Evolutionary conservation across 306 rosid genomes (phyloP), one percentile per base, ranked within the genome.

Genomic region (Castanopsis chinensis): DNA sequence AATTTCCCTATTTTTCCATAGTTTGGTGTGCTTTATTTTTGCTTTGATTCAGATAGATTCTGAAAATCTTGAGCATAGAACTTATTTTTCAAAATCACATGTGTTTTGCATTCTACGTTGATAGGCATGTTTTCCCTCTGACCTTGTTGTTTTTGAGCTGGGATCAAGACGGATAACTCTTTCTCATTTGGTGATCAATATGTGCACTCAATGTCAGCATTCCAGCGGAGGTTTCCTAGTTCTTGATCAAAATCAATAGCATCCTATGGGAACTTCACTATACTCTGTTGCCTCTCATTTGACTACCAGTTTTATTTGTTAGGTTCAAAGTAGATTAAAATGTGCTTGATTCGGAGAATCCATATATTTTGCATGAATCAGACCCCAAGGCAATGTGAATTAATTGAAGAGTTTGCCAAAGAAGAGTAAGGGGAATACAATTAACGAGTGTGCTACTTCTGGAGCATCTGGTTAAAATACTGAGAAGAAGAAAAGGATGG

Each of bases 121-220:
- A 61, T 13, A 5, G 9, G 57, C 10, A 7, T 25, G 19, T 25
- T 17, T 45, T 43, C 33, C 5, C 28, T 13, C 61, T 76, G 37
- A 63, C 21, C 12, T 35, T 4, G 56, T 25, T 57, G 61, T 52
- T 71, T 45, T 68, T 10, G 68, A 43, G 81, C 87, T 92, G 97
- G 97, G 54, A 94, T 94, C 71, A 94, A 88, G 87, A 74, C 91
- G 0, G 88, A 88, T 84, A 90, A 76, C 69, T 87, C 91, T 45
- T 87, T 81, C 78, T 17, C 94, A 17, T 92, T 90, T 1, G 98
- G 97, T 19, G 96, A 94, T 81, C 97, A 94, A 82, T 94, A 55
- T 51, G 96, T 92, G 87, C 94, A 94, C 81, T 94, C 79, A 92
- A 89, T 52, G 85, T 94, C 93, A 83, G 89, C 93, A 90, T 94